These are phyloP conservation scores for Hypoxylon perforatum DNA, from an alignment of 495 filamentous ascomycete species.

Conservation along the genomic window DNA sequence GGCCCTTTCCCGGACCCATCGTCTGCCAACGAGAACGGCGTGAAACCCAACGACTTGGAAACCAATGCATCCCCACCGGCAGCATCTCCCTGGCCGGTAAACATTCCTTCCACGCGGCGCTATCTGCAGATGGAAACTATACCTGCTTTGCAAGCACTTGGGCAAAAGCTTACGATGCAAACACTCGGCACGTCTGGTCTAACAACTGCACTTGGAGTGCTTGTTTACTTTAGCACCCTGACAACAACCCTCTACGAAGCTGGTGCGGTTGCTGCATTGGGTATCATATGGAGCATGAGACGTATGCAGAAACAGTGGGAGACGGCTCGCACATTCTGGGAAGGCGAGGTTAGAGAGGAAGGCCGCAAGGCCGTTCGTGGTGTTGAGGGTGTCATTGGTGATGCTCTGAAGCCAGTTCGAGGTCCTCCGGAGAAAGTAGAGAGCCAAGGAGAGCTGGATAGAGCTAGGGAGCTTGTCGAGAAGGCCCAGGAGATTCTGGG, in stretches of 20 bases:
- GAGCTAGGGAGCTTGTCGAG: slow-evolving; percentile 66
- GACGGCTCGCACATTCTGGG: slow-evolving; percentile 73
- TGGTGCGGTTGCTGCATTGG: slow-evolving; percentile 81
- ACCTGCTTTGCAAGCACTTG: slow-evolving; percentile 80
- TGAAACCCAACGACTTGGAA: slow-evolving; percentile 5
- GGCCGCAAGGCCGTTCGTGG: slow-evolving; percentile 77
- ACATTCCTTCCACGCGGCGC: slow-evolving; percentile 68
- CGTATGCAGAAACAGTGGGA: slow-evolving; percentile 87
- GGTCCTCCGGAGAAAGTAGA: slow-evolving; percentile 45
- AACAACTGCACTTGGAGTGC: slow-evolving; percentile 70
- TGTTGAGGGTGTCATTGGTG: slow-evolving; percentile 72
- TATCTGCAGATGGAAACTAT: slow-evolving; percentile 72
- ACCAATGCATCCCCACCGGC: slow-evolving; percentile 13
- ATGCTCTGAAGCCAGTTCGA: slow-evolving; percentile 63
- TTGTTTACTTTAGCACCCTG: slow-evolving; percentile 72
- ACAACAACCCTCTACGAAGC: slow-evolving; percentile 74
- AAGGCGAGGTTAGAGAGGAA: slow-evolving; percentile 80
- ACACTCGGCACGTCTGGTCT: slow-evolving; percentile 74
- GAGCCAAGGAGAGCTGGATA: slow-evolving; percentile 58
- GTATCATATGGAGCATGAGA: slow-evolving; percentile 76
- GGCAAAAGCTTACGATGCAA: slow-evolving; percentile 80
- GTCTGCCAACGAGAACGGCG: slow-evolving; percentile 4
- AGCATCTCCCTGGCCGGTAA: slow-evolving; percentile 51
- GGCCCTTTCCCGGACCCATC: slow-evolving; percentile 51
- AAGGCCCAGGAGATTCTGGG: slow-evolving; percentile 54